phyloP scores from a whole-genome alignment of 2,329 filamentous ascomycete species.

The Eutypa lata region DNA sequence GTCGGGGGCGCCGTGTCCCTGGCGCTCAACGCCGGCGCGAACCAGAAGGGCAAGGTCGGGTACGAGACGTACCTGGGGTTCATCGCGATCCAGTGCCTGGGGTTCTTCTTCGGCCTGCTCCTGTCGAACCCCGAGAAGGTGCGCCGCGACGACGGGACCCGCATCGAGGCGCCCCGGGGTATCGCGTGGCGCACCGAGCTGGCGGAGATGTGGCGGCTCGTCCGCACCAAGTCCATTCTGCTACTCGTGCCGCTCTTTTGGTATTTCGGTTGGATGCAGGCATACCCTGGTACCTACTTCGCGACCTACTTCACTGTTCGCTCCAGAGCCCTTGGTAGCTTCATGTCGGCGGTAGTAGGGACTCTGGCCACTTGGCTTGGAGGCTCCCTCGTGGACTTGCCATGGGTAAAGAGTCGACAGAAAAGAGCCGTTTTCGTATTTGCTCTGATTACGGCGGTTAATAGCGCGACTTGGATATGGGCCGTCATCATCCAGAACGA shows the following conservation, averaged over 20 bases:
- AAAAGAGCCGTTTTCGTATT: constrained; percentile 38
- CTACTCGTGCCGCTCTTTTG: constrained; percentile 35
- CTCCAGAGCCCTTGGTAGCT: constrained; percentile 33
- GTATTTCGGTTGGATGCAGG: constrained; percentile 33
- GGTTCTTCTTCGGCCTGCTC: constrained; percentile 60
- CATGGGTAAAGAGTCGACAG: constrained; percentile 36
- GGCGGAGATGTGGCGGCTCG: constrained; percentile 32
- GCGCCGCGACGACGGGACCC: constrained; percentile 61
- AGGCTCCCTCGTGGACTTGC: constrained; percentile 33
- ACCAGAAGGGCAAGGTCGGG: constrained; percentile 61
- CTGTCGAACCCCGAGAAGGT: constrained; percentile 61
- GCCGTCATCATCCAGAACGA: constrained; percentile 44
- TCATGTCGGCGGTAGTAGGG: constrained; percentile 34
- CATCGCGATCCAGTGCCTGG: constrained; percentile 65
- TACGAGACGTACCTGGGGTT: constrained; percentile 69
- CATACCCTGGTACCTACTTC: constrained; percentile 38
- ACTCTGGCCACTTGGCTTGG: constrained; percentile 35
- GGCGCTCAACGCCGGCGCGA: constrained; percentile 57
- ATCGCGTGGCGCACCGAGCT: constrained; percentile 29
- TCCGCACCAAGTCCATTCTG: constrained; percentile 31
- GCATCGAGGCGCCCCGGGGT: constrained; percentile 41
- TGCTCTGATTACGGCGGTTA: constrained; percentile 36
- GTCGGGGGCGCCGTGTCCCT: constrained; percentile 70
- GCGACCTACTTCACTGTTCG: constrained; percentile 41
- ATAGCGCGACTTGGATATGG: constrained; percentile 45